phyloP scores from a whole-genome alignment of 2,329 filamentous ascomycete species.

The Aspergillus phoenicis region DNA sequence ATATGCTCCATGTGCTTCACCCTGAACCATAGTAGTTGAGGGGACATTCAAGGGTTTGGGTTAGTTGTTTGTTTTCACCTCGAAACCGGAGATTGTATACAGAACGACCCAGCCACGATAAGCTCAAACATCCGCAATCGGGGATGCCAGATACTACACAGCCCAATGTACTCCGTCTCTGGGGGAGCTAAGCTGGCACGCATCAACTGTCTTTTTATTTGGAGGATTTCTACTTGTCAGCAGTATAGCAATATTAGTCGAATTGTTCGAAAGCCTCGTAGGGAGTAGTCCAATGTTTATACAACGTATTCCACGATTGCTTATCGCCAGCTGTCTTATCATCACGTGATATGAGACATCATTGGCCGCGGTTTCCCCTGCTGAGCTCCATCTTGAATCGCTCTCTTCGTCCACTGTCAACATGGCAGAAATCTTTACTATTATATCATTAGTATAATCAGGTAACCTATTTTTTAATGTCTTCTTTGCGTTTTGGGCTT shows the following conservation, averaged over 20 bases:
- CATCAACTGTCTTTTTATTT: too few relatives aligned
- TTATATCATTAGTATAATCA: too few relatives aligned
- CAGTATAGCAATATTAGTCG: too few relatives aligned
- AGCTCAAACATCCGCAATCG: too few relatives aligned
- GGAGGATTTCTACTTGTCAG: too few relatives aligned
- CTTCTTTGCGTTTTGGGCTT: background rate
- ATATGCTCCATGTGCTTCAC: background rate
- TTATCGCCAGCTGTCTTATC: background rate
- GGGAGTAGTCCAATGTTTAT: background rate
- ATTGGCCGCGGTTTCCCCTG: conserved; percentile 15
- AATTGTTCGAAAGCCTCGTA: too few relatives aligned
- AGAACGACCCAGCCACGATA: too few relatives aligned
- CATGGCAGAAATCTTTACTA: conserved; percentile 1
- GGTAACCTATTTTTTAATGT: too few relatives aligned
- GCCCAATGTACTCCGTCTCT: too few relatives aligned
- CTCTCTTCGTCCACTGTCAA: background rate
- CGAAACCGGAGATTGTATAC: background rate
- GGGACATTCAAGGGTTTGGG: background rate
- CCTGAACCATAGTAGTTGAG: background rate
- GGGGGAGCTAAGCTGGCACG: too few relatives aligned
- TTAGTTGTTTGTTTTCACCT: background rate
- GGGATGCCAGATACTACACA: too few relatives aligned
- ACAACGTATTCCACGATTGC: background rate
- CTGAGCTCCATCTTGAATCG: background rate
- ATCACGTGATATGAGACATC: conserved; percentile 15